Evolutionary conservation across 169 alveolate genomes (phyloP).

Genomic region (Eimeria sp.): DNA sequence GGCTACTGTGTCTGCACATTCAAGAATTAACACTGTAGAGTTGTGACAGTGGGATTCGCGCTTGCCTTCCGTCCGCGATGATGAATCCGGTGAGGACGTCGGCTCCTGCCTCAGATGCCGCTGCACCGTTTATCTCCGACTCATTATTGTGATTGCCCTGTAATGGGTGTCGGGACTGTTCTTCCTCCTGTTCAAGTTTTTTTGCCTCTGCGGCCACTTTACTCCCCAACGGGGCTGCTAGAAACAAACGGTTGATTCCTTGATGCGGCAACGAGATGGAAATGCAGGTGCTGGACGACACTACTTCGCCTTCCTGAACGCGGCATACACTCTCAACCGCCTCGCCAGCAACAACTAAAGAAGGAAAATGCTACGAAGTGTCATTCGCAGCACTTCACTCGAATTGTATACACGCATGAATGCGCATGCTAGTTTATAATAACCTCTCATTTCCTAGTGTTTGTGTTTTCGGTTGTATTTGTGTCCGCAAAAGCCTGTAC

Average conservation of each 20-base stretch:
- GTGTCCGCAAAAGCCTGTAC: background rate
- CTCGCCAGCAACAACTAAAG: background rate
- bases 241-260: conserved; percentile 35
- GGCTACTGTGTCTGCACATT: background rate
- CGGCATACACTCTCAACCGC: background rate
- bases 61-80: conserved; percentile 38
- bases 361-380: background rate
- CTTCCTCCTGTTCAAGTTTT: background rate
- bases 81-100: conserved; percentile 54
- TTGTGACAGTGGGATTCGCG: background rate
- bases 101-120: background rate
- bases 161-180: too few species aligned
- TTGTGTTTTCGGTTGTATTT: background rate
- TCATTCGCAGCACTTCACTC: background rate
- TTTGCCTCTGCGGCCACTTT: conserved; percentile 21
- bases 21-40: background rate
- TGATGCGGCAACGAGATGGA: conserved; percentile 9
- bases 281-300: background rate
- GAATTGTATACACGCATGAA: background rate
- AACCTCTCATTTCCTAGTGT: background rate
- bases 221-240: conserved; percentile 20
- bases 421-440: background rate
- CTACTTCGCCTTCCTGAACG: conserved; percentile 16
- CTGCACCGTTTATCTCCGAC: background rate
- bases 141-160: background rate